Percentiles rank a stretch among this genome's conserved stretches.
Conservation (phyloP, 805 yeast species). For the Lachancea sp. region DNA sequence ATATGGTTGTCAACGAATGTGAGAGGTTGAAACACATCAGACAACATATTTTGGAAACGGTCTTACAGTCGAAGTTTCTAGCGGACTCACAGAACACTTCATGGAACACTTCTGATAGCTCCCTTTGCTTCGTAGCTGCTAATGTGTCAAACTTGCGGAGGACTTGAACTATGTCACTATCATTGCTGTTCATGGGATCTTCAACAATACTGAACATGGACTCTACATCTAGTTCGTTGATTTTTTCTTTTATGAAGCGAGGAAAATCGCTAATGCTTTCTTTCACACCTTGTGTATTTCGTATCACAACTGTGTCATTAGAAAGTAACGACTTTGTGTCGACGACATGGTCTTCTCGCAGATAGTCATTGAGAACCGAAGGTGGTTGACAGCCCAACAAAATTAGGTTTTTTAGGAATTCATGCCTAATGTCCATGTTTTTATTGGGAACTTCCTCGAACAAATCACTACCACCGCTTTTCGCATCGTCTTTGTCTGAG, state of each 20-base stretch:
- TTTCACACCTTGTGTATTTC: slow-evolving; percentile 28
- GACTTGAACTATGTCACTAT: slow-evolving; percentile 46
- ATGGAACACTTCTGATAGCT: slow-evolving; percentile 36
- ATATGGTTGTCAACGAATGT: slow-evolving; percentile 37
- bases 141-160: slow-evolving; percentile 41
- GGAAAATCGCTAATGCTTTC: slow-evolving; percentile 31
- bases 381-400: slow-evolving; percentile 36
- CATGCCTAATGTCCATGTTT: slow-evolving; percentile 44
- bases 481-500: slow-evolving; percentile 31
- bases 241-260: slow-evolving; percentile 20
- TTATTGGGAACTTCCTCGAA: slow-evolving; percentile 46
- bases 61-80: slow-evolving; percentile 36
- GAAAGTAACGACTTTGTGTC: slow-evolving; percentile 31
- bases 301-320: slow-evolving; percentile 32
- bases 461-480: slow-evolving; percentile 40
- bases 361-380: slow-evolving; percentile 28
- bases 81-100: slow-evolving; percentile 34
- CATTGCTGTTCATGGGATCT: slow-evolving; percentile 43
- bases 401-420: slow-evolving; percentile 42
- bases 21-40: slow-evolving; percentile 41
- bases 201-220: slow-evolving; percentile 37
- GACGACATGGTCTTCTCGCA: slow-evolving; percentile 37
- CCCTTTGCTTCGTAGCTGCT: slow-evolving; percentile 42
- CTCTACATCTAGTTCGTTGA: slow-evolving; percentile 27
- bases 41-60: slow-evolving; percentile 46